These are phyloP conservation scores for Rhododendron ovatum DNA, from an alignment of 148 eudicot species.

Conservation along the genomic window DNA sequence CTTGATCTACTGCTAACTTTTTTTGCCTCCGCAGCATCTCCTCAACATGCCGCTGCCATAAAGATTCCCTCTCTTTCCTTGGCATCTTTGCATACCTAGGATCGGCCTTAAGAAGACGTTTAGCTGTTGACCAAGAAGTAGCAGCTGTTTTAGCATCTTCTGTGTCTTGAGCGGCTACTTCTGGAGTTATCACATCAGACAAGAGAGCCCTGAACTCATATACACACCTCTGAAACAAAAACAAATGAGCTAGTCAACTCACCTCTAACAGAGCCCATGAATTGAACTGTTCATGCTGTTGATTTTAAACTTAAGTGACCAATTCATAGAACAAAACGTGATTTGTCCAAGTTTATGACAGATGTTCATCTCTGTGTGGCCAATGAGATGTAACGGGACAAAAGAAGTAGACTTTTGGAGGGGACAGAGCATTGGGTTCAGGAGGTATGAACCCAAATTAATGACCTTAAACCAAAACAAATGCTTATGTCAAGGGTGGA, in stretches of 20 bases:
- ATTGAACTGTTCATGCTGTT: neutral
- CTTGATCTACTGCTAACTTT: constrained; percentile 29
- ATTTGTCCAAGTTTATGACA: neutral
- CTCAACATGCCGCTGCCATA: constrained; percentile 85
- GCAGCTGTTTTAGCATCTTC: constrained; percentile 76
- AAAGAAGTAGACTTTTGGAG: neutral
- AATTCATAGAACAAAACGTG: neutral
- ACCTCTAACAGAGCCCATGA: neutral
- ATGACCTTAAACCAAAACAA: neutral
- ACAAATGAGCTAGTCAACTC: constrained; percentile 6
- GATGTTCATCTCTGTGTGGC: neutral
- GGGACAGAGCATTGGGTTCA: neutral
- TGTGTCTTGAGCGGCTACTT: constrained; percentile 53
- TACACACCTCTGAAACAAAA: constrained; percentile 47
- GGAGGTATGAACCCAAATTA: neutral
- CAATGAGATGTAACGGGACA: neutral
- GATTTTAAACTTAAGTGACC: neutral
- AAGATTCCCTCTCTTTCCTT: constrained; percentile 77
- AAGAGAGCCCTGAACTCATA: constrained; percentile 61
- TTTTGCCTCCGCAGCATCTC: constrained; percentile 63
- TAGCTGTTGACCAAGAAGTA: constrained; percentile 95
- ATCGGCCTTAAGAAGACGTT: constrained; percentile 62
- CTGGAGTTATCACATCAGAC: constrained; percentile 60
- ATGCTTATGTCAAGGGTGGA: neutral
- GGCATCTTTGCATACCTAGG: constrained; percentile 65